Evolutionary conservation across 2,329 filamentous ascomycete genomes (phyloP).

Genomic region (Diaporthe sp.): DNA sequence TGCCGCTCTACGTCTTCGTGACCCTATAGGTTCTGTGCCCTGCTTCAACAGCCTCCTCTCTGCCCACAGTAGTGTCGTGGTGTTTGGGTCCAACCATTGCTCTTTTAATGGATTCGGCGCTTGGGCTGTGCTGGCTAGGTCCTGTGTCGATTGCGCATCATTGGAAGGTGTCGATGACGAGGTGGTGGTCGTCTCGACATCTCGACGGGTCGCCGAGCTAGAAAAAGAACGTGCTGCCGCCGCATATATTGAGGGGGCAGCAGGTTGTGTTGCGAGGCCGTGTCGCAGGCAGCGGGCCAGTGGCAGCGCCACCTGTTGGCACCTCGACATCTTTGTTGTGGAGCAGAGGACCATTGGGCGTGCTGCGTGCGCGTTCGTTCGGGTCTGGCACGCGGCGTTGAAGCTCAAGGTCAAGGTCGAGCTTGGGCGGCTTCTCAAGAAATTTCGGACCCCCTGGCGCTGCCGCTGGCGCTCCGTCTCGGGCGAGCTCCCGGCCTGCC

Average conservation of each 20-base stretch:
- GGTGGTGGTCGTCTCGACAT: conserved; percentile 48
- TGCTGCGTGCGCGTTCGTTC: conserved; percentile 31
- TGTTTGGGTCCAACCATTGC: conserved; percentile 71
- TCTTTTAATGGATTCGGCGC: conserved; percentile 44
- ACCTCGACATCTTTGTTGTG: conserved; percentile 63
- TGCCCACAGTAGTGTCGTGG: conserved; percentile 71
- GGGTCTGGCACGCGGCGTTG: conserved; percentile 29
- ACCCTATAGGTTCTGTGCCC: conserved; percentile 81
- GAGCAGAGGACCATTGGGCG: conserved; percentile 33
- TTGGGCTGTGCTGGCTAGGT: conserved; percentile 36
- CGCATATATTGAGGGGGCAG: conserved; percentile 49
- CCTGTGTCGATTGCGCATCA: conserved; percentile 36
- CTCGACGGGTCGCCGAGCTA: conserved; percentile 46
- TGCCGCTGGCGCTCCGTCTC: conserved; percentile 12
- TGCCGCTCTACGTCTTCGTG: conserved; percentile 83
- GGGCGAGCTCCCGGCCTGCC: conserved; percentile 21
- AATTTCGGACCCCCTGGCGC: conserved; percentile 39
- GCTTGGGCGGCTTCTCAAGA: conserved; percentile 39
- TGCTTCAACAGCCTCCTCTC: conserved; percentile 76
- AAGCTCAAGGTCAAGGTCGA: neutral
- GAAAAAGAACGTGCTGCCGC: conserved; percentile 48
- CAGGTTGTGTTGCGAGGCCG: conserved; percentile 43
- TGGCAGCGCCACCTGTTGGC: conserved; percentile 68
- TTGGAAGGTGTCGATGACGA: conserved; percentile 30
- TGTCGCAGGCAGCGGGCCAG: conserved; percentile 64